Percentiles rank a stretch among this genome's conserved stretches.
Conservation (phyloP, 2,329 filamentous ascomycete genomes). For the Ceratocystis lukuohia region DNA sequence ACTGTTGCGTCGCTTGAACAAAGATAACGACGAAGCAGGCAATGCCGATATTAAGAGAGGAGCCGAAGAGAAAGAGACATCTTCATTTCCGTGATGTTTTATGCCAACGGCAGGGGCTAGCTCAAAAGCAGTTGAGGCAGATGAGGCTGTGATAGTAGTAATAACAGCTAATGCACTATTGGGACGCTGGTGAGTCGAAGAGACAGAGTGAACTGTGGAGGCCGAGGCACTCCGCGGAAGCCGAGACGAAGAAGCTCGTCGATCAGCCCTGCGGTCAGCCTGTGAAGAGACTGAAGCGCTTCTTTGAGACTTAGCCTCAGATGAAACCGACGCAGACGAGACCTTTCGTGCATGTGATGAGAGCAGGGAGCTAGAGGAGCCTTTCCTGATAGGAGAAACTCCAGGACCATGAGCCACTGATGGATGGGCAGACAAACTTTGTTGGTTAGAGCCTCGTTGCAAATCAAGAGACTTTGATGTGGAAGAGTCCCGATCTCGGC, state of each 20-base stretch:
- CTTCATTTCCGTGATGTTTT: neutral
- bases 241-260: neutral
- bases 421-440: neutral
- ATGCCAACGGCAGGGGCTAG: neutral
- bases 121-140: neutral
- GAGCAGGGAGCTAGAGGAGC: neutral
- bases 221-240: constrained; percentile 9
- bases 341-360: neutral
- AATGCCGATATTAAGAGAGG: constrained; percentile 1
- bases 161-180: neutral
- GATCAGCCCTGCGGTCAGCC: neutral
- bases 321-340: neutral
- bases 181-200: constrained; percentile 1
- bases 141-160: neutral
- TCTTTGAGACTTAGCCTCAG: constrained; percentile 5
- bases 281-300: constrained; percentile 3
- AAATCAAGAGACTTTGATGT: constrained; percentile 8
- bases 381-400: neutral
- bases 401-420: neutral
- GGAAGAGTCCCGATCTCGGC: neutral
- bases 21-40: constrained; percentile 8
- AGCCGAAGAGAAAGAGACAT: neutral
- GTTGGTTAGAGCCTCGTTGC: constrained; percentile 4
- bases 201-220: constrained; percentile 13
- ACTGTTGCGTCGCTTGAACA: constrained; percentile 10